Conservation (phyloP, 2,329 filamentous ascomycete species). For the Trichoderma polysporum region DNA sequence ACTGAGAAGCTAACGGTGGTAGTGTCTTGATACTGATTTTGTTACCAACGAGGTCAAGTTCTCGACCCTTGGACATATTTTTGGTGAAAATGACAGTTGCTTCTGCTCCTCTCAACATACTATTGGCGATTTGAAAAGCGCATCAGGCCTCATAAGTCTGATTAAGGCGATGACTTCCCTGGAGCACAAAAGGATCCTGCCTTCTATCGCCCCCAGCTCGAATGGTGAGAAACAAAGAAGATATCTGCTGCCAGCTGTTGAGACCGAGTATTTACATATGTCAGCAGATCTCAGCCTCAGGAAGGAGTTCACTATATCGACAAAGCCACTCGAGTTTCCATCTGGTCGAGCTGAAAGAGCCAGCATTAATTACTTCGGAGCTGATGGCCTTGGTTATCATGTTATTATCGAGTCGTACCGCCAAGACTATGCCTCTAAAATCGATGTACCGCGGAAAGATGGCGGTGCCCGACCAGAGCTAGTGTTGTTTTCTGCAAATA, state of each 20-base stretch:
- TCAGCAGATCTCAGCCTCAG: neutral
- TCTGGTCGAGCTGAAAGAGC: neutral
- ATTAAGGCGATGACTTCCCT: slow-evolving; percentile 28
- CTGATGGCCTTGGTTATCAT: neutral
- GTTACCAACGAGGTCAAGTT: slow-evolving; percentile 45
- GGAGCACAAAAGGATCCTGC: neutral
- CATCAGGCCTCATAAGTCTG: slow-evolving; percentile 28
- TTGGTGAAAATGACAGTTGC: slow-evolving; percentile 29
- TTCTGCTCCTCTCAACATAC: slow-evolving; percentile 29
- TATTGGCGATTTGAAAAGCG: slow-evolving; percentile 31
- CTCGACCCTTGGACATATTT: slow-evolving; percentile 34
- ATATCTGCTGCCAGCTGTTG: neutral
- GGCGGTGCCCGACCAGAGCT: neutral
- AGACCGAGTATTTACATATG: neutral
- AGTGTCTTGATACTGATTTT: slow-evolving; percentile 46
- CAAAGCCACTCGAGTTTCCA: neutral
- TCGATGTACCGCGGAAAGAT: too few species aligned
- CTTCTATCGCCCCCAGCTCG: slow-evolving; percentile 22
- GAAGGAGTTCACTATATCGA: neutral
- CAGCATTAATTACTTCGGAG: neutral
- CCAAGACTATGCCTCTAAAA: neutral
- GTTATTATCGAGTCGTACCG: neutral
- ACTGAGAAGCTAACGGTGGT: slow-evolving; percentile 18
- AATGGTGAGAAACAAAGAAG: slow-evolving; percentile 21
- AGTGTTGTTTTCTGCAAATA: slow-evolving; percentile 17